Evolutionary conservation across 352 stramenopile species (phyloP), one percentile per base, ranked within the genome.

Genomic region (Globisporangium solare): DNA sequence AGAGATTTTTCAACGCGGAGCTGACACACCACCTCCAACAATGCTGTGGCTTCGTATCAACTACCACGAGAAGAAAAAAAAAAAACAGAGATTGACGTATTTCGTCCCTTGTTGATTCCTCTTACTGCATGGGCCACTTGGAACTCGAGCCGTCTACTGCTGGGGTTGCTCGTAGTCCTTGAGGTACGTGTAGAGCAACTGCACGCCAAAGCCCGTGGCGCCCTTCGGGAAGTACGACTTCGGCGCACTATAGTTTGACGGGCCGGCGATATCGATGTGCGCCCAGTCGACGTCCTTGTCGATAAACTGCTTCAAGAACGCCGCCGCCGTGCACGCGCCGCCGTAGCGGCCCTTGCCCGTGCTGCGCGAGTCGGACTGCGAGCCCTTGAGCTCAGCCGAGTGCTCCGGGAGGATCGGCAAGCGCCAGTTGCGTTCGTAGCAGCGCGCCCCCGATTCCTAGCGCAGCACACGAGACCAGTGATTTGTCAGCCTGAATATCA

Each of bases 221-320:
- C 86, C 86, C 58, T 86, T 75, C 7, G 86, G 86, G 67, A 94
- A 91, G 66, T 92, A 92, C 56, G 85, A 91, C 72, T 91, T 88
- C 53, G 79, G 54, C 6, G 66, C 63, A 62, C 75, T 91, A 72
- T 94, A 94, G 67, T 89, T 86, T 46, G 80, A 89, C 31, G 85
- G 85, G 10, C 88, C 88, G 3, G 89, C 89, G 56, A 96, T 96
- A 64, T 97, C 89, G 47, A 97, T 56, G 70, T 97, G 89, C 6
- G 86, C 88, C 89, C 89, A 97, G 51, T 87, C 61, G 18, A 96
- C 79, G 45, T 83, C 83, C 54, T 94, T 77, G 40, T 91, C 79
- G 6, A 97, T 67, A 60, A 96, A 97, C 63, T 96, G 83, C 63
- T 95, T 76, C 37, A 97, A 63, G 64, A 96, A 97, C 10, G 88